These are phyloP conservation scores for Diplocarpon rosae DNA, from an alignment of 2,329 filamentous ascomycete genomes.

Conservation along the genomic window DNA sequence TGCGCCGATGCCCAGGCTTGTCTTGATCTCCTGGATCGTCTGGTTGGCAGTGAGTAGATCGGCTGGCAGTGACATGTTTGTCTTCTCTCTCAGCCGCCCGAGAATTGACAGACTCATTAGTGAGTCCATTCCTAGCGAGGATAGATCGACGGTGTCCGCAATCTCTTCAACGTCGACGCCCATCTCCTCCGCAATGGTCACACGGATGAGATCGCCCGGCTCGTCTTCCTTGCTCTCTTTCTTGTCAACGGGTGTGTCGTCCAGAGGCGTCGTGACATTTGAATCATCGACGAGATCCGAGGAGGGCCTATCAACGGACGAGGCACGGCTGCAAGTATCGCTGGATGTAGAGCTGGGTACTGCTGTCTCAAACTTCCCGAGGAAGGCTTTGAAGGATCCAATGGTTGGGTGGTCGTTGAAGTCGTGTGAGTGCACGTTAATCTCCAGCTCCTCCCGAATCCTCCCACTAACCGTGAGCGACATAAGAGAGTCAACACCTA, in stretches of 20 bases:
- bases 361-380: constrained; percentile 30
- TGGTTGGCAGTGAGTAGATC: constrained; percentile 19
- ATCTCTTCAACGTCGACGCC: constrained; percentile 57
- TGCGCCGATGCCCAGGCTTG: constrained; percentile 10
- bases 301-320: constrained; percentile 18
- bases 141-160: constrained; percentile 40
- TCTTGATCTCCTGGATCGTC: constrained; percentile 24
- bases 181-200: constrained; percentile 61
- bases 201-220: constrained; percentile 44
- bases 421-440: constrained; percentile 32
- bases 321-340: constrained; percentile 3
- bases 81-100: constrained; percentile 42
- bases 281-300: constrained; percentile 38
- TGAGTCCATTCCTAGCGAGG: constrained; percentile 48
- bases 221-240: constrained; percentile 36
- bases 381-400: constrained; percentile 38
- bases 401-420: constrained; percentile 39
- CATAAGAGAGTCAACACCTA: constrained; percentile 53
- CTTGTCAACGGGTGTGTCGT: constrained; percentile 34
- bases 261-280: constrained; percentile 41
- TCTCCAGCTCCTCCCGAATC: constrained; percentile 45
- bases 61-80: constrained; percentile 40
- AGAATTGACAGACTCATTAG: constrained; percentile 46
- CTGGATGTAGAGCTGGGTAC: constrained; percentile 6
- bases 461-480: constrained; percentile 45